Conservation (phyloP, 352 stramenopile genomes). For the Phytopythium litorale region DNA sequence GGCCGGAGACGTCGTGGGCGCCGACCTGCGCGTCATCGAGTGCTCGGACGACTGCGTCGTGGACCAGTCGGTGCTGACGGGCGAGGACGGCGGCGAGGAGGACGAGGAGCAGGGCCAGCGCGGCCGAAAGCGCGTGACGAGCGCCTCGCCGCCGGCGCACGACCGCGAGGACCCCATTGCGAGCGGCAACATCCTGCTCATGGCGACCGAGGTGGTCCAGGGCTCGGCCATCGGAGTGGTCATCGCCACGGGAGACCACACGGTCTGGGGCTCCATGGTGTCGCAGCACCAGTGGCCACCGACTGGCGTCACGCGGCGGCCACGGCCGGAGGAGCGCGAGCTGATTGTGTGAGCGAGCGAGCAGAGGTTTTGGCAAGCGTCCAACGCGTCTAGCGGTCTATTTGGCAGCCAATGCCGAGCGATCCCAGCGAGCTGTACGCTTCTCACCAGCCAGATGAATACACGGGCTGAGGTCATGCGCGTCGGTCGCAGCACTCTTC, state of each 20-base stretch:
- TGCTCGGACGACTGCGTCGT: constrained; percentile 76
- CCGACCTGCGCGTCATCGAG: constrained; percentile 82
- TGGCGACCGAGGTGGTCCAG: constrained; percentile 52
- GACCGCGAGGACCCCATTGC: constrained; percentile 26
- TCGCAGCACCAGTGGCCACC: constrained; percentile 54
- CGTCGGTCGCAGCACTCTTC: neutral
- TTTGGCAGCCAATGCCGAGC: neutral
- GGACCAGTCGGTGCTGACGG: constrained; percentile 49
- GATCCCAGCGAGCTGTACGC: neutral
- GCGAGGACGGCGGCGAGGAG: constrained; percentile 26
- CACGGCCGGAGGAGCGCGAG: neutral
- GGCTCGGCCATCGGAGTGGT: constrained; percentile 62
- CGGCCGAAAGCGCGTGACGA: constrained; percentile 33
- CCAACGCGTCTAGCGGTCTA: neutral
- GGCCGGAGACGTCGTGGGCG: constrained; percentile 85
- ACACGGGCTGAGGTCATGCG: neutral
- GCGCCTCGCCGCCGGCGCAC: constrained; percentile 13
- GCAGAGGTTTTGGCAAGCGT: neutral
- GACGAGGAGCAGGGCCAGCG: constrained; percentile 13
- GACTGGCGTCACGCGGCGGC: neutral
- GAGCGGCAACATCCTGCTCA: constrained; percentile 69
- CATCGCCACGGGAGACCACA: constrained; percentile 67
- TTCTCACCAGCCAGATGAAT: neutral
- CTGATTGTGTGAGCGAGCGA: constrained; percentile 1
- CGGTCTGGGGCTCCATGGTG: constrained; percentile 65